Evolutionary conservation across 306 rosid genomes (phyloP).

Genomic region (Dryas octopetala): DNA sequence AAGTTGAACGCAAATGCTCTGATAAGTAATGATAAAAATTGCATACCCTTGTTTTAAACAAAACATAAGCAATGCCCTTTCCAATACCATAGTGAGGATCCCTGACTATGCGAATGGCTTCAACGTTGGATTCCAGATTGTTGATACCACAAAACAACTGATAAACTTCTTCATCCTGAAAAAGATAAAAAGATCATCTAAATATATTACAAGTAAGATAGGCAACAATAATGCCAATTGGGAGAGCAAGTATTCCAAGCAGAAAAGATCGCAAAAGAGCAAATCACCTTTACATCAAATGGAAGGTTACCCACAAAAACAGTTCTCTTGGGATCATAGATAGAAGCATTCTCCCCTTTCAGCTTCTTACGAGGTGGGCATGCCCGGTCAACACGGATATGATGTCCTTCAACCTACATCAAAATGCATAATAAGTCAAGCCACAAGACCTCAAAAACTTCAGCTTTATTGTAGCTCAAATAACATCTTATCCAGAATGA

Average conservation of each 20-base stretch:
- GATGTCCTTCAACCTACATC: conserved; percentile 78
- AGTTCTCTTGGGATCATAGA: conserved; percentile 81
- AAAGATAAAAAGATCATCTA: neutral
- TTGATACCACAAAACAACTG: conserved; percentile 66
- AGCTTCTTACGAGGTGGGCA: conserved; percentile 96
- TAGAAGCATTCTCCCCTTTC: conserved; percentile 60
- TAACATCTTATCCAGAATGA: neutral
- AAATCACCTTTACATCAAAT: conserved; percentile 84
- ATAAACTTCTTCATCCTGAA: conserved; percentile 94
- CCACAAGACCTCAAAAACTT: neutral
- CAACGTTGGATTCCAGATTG: conserved; percentile 55
- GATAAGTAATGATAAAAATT: neutral
- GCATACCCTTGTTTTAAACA: conserved; percentile 79
- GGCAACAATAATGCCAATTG: neutral
- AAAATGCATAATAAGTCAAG: conserved; percentile 18
- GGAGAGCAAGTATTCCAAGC: conserved; percentile 6
- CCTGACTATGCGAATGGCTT: conserved; percentile 84
- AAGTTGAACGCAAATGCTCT: neutral
- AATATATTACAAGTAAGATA: conserved; percentile 8
- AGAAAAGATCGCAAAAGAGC: neutral
- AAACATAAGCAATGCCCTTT: conserved; percentile 88
- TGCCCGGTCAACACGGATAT: conserved; percentile 91
- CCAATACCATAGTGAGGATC: conserved; percentile 78
- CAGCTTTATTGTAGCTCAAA: neutral
- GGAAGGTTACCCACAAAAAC: conserved; percentile 97